A percentile compares a stretch with the other conserved stretches of the same genome.
Conservation (phyloP, 305 asterid genomes). For the Fraxinus platypoda region DNA sequence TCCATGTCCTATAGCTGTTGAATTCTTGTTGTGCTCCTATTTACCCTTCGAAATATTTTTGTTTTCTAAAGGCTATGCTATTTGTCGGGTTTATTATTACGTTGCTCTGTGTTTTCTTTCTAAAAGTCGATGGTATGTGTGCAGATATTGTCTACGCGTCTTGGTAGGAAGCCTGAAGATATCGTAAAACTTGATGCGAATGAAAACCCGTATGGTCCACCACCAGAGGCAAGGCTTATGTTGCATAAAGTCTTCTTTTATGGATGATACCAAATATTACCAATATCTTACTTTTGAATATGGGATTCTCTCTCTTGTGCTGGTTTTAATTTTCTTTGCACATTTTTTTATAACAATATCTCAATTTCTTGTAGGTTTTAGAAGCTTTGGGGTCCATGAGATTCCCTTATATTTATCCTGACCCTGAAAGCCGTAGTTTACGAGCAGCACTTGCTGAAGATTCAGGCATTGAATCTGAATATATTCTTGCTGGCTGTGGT, state of each 20-base stretch:
- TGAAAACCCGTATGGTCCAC: constrained; percentile 98
- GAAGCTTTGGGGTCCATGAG: constrained; percentile 82
- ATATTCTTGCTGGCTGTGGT: constrained; percentile 90
- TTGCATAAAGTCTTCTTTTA: constrained; percentile 1
- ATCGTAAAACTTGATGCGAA: constrained; percentile 88
- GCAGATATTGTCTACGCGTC: constrained; percentile 85
- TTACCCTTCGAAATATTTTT: not conserved
- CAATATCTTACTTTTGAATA: not conserved
- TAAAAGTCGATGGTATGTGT: constrained; percentile 14
- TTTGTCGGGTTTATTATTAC: not conserved
- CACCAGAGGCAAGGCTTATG: constrained; percentile 74
- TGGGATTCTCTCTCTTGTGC: not conserved
- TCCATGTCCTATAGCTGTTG: not conserved
- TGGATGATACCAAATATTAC: not conserved
- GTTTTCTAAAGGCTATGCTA: not conserved
- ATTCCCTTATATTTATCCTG: constrained; percentile 94
- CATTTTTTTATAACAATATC: constrained; percentile 14
- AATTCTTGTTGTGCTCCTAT: not conserved
- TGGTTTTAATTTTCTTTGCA: not conserved
- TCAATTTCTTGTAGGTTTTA: constrained; percentile 56
- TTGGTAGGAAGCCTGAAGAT: constrained; percentile 94
- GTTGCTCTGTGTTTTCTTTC: not conserved
- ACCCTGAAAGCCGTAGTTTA: constrained; percentile 87
- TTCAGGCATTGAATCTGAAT: constrained; percentile 83
- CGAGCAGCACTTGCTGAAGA: constrained; percentile 94